These are phyloP conservation scores for Oryza punctata DNA, from an alignment of 176 grass and related monocot species.

Conservation along the genomic window DNA sequence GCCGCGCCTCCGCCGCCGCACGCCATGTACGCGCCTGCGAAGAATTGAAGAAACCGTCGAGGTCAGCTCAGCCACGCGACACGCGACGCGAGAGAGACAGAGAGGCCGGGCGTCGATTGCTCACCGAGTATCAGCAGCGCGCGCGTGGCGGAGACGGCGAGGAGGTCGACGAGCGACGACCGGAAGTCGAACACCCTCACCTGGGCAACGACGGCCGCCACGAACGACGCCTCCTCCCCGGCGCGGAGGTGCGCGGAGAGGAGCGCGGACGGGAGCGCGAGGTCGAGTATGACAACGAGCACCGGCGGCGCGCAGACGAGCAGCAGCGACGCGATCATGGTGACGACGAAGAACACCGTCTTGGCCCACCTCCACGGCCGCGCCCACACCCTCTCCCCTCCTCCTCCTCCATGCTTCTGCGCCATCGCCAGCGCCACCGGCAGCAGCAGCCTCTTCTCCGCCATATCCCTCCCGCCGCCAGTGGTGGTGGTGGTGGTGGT, in stretches of 20 bases:
- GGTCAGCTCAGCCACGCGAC: not conserved
- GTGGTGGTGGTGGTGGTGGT: not conserved
- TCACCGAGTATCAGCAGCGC: conserved; percentile 79
- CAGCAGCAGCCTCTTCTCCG: conserved; percentile 56
- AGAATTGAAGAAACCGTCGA: not conserved
- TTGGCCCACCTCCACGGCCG: conserved; percentile 86
- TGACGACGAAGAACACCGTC: conserved; percentile 74
- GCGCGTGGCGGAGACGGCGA: conserved; percentile 63
- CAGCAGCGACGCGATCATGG: conserved; percentile 83
- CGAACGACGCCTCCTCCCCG: not conserved
- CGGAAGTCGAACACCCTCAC: conserved; percentile 65
- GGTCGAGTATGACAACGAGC: conserved; percentile 78
- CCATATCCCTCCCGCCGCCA: not conserved
- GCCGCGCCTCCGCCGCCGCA: conserved; percentile 62
- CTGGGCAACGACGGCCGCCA: conserved; percentile 25
- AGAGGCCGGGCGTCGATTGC: not conserved
- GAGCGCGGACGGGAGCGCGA: conserved; percentile 63
- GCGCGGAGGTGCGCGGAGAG: conserved; percentile 30
- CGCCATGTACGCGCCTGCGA: conserved; percentile 59
- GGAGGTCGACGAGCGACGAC: conserved; percentile 72
- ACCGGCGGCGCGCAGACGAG: conserved; percentile 88
- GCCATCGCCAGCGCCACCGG: conserved; percentile 6
- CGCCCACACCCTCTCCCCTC: conserved; percentile 36
- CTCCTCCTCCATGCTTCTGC: conserved; percentile 44
- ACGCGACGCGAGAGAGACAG: not conserved